Percentiles rank a stretch among this genome's conserved stretches.
Conservation (phyloP, 805 yeast species). For the Nakazawaea ambrosiae region DNA sequence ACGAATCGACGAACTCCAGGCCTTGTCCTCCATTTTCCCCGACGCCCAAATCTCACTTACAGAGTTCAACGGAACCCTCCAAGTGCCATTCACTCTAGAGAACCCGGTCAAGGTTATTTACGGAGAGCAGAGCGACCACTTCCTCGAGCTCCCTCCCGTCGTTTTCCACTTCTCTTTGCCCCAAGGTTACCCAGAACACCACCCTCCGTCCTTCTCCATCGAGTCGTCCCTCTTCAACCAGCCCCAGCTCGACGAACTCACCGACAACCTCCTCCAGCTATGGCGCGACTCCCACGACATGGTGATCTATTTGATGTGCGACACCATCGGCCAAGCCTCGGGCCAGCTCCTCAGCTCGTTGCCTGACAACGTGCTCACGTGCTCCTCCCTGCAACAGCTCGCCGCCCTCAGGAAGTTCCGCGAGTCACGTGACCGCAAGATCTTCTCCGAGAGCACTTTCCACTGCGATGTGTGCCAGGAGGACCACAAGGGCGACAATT, state of each 20-base stretch:
- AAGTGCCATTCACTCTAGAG: slow-evolving; percentile 12
- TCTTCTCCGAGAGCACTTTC: slow-evolving; percentile 31
- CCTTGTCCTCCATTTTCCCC: slow-evolving; percentile 34
- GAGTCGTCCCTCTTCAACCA: slow-evolving; percentile 1
- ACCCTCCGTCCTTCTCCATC: slow-evolving; percentile 23
- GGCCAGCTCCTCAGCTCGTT: too few relatives aligned
- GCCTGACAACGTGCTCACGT: too few relatives aligned
- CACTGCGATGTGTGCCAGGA: slow-evolving; percentile 53
- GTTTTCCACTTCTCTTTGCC: slow-evolving; percentile 25
- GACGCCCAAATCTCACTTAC: slow-evolving; percentile 20
- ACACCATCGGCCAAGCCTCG: slow-evolving; percentile 15
- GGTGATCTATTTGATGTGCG: slow-evolving; percentile 36
- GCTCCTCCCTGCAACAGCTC: neutral
- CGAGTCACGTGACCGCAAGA: slow-evolving; percentile 15
- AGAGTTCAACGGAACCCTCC: slow-evolving; percentile 19
- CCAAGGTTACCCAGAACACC: slow-evolving; percentile 26
- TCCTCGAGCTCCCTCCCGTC: slow-evolving; percentile 26
- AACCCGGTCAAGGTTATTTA: neutral
- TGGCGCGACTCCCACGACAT: slow-evolving; percentile 32
- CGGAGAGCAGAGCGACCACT: neutral
- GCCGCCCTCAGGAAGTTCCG: slow-evolving; percentile 17
- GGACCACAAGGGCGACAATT: slow-evolving; percentile 35
- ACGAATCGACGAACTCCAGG: slow-evolving; percentile 31
- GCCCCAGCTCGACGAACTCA: neutral
- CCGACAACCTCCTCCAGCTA: slow-evolving; percentile 10